Evolutionary conservation across 257 asterid genomes (phyloP), one percentile per base, ranked within the genome.

Genomic region (Solanum infundibuliforme): DNA sequence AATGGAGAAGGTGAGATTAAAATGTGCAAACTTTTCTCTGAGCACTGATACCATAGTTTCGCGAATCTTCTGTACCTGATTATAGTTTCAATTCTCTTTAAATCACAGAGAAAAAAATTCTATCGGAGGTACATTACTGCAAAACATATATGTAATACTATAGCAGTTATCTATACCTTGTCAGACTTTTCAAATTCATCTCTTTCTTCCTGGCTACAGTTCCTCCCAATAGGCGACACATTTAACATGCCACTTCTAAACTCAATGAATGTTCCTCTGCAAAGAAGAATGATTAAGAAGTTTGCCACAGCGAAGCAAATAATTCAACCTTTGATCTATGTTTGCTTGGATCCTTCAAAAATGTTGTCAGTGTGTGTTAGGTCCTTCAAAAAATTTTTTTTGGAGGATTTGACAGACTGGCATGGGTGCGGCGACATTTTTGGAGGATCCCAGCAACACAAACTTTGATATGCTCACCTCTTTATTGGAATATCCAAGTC

Each of bases 131-230:
- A 35, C 38, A 6, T 32, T n/a, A 14, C 43, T 77, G 74, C 27
- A 36, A 89, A 81, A 38, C 55, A 29, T 83, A 36, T 52, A 41
- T 68, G 62, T 21, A 35, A 66, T 71, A 66, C 58, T 73, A 87
- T 20, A 83, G 83, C 60, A 38, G 48, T 60, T 65, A 16, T 31
- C 23, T 60, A 81, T 94, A 97, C 99, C 99, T 95, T 97, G 91
- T 97, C 99, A 90, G 95, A 97, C 89, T 94, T 92, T 87, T 97
- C 99, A 41, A 97, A 97, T 92, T 95, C 98, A 41, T 95, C 99
- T 83, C 99, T 88, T 88, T 97, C 99, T 91, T 95, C 99, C 90
- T 97, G 99, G 73, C 98, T 97, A 92, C 99, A 97, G 92, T 96
- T 97, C 91, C 99, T 93, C 85, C 99, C 99, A 29, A 97, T 97